These are phyloP conservation scores for Skeletonema potamos DNA, from an alignment of 108 stramenopile species.

Conservation along the genomic window DNA sequence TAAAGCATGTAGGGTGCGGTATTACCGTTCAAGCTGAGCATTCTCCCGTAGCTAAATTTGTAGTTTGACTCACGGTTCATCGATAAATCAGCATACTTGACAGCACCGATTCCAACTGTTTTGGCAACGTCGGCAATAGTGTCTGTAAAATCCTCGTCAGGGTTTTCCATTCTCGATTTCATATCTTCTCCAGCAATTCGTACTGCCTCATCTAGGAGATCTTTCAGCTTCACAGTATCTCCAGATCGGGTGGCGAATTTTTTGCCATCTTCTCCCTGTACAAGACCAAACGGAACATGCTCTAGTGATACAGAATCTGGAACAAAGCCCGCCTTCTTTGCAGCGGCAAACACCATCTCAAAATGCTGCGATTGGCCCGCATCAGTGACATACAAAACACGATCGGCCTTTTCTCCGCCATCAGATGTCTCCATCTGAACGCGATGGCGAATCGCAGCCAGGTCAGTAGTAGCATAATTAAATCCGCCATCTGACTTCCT, in stretches of 20 bases:
- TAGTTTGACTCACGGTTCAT: slow-evolving; percentile 98
- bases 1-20: slow-evolving; percentile 99
- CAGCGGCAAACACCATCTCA: slow-evolving; percentile 92
- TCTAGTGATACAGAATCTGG: slow-evolving; percentile 70
- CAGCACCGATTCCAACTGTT: slow-evolving; percentile 96
- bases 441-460: slow-evolving; percentile 95
- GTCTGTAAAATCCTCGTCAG: slow-evolving; percentile 43
- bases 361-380: slow-evolving; percentile 96
- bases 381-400: slow-evolving; percentile 95
- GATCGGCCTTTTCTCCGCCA: slow-evolving; percentile 79
- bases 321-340: slow-evolving; percentile 78
- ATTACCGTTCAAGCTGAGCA: slow-evolving; percentile 98
- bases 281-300: slow-evolving; percentile 98
- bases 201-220: slow-evolving; percentile 95
- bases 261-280: slow-evolving; percentile 99
- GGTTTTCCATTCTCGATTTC: slow-evolving; percentile 53
- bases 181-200: slow-evolving; percentile 84
- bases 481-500: slow-evolving; percentile 97
- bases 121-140: slow-evolving; percentile 64
- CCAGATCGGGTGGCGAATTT: slow-evolving; percentile 98
- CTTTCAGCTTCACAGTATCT: slow-evolving; percentile 96
- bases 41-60: slow-evolving; percentile 96
- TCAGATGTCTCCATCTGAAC: slow-evolving; percentile 52
- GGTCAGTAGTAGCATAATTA: slow-evolving; percentile 98
- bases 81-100: slow-evolving; percentile 98